Base-by-base conservation (phyloP, 1,284 basidiomycete species). In the Apiotrichum gamsii region DNA sequence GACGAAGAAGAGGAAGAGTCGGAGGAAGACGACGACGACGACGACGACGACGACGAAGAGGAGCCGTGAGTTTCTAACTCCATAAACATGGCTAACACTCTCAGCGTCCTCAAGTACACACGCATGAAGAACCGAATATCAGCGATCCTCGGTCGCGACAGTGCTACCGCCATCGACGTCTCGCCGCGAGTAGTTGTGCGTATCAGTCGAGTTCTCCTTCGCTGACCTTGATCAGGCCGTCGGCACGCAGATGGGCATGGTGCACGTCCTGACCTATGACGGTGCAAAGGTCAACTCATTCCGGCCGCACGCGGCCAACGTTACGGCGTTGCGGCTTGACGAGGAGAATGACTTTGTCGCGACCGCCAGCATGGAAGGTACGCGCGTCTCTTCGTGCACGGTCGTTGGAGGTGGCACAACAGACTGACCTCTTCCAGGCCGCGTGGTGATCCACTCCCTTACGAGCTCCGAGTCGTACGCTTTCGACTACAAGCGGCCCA, bases 301-400 rank as follows among this genome's bases (percentile, higher is more conserved):
- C 68, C 84, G 90, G 54, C 87, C 88, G 3, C 95, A 99, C 64
- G 78, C 84, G n/a, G 94, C 94, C 0, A 87, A 86, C 16, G 78
- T 98, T 43, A 81, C 84, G 39, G 90, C 90, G 63, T 82, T 97
- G 30, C 81, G 81, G 40, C 78, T 98, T 61, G 94, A 97, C 68
- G 75, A 79, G 41, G 85, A 85, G 1, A 84, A 81, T 34, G 90
- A 96, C 49, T 97, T 90, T 66, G 81, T 98, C 5, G 90, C 84
- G 1, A 93, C 90, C 9, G 87, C 93, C 0, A 91, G 90, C 6
- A 83, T 97, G 63, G 94, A 98, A 71, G 95, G 91, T 89, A 69
- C n/a, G n/a, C n/a, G n/a, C n/a, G n/a, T n/a, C n/a, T n/a, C n/a
- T n/a, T n/a, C n/a, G n/a, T n/a, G n/a, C n/a, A n/a, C n/a, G 72